These are phyloP conservation scores for Penicillium longicatenatum DNA, from an alignment of 495 filamentous ascomycete genomes.

Conservation along the genomic window DNA sequence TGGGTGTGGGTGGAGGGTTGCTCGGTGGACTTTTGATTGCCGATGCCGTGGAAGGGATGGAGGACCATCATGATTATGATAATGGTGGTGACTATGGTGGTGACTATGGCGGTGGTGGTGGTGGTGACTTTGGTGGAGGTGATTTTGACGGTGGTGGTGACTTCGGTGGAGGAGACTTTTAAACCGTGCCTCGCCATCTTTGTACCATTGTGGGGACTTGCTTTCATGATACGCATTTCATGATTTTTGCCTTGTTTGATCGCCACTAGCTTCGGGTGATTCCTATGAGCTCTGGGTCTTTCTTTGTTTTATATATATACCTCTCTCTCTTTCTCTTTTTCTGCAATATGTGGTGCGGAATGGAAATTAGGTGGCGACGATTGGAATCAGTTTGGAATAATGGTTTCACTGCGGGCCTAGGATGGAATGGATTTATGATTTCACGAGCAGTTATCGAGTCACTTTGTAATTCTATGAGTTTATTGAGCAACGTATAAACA, in stretches of 20 bases:
- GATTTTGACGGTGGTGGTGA: conserved; percentile 49
- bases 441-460: neutral
- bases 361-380: neutral
- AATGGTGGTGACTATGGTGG: conserved; percentile 39
- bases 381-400: neutral
- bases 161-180: conserved; percentile 58
- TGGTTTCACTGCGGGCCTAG: neutral
- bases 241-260: neutral
- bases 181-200: conserved; percentile 19
- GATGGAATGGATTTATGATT: neutral
- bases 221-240: too few relatives aligned
- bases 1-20: conserved; percentile 77
- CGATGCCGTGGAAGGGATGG: conserved; percentile 59
- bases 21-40: conserved; percentile 70
- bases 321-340: neutral
- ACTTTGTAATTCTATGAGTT: neutral
- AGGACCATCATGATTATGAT: conserved; percentile 47
- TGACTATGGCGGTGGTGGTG: conserved; percentile 30
- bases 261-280: neutral
- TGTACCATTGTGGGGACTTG: neutral
- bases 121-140: conserved; percentile 44
- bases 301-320: too few relatives aligned
- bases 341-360: neutral
- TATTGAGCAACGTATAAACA: neutral
- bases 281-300: neutral